Evolutionary conservation across 192 early-diverging fungal genomes (phyloP), one percentile per base, ranked within the genome.

Genomic region (Neocallimastix lanati): DNA sequence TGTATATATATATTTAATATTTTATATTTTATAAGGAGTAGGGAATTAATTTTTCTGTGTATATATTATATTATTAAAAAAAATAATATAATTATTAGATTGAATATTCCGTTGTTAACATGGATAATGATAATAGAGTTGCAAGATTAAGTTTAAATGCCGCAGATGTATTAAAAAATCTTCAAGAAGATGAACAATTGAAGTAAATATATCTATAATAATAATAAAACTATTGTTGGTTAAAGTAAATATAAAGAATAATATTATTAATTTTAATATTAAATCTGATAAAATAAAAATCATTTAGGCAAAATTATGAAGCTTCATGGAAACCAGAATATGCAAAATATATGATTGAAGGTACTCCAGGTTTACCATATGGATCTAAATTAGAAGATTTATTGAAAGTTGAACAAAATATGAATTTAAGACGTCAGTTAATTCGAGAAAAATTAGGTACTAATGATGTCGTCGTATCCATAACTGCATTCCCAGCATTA

Each of bases 301-400:
- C n/a, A n/a, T 78, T 21, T 79, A 91, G 91, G 29, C 40, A 83
- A 29, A 58, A 82, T 15, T 83, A 90, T 78, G 87, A 92, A 83
- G 90, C 92, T n/a, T 91, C 94, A 29, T 99, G 96, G 96, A 89
- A 93, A 81, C 96, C 96, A 38, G 97, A 99, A 83, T 99, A 95
- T 84, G 97, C 94, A 21, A 88, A 95, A 29, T 99, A 93, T 86
- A 99, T 99, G 97, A 85, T 97, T 81, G 97, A 99, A 87, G 90
- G 88, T 86, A 97, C 97, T 0, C 97, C 97, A 12, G 95, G 95
- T 9, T 83, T 86, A 14, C 97, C 97, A 0, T 99, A 98, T 84
- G 94, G 94, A 78, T 89, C 91, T 21, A 91, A 91, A 16, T 86
- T 97, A 30, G 81, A 87, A 29, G 94, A 97, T 81, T 83, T 98